Base-by-base conservation (phyloP, 176 grass and related monocot species). In the Thinopyrum elongatum region DNA sequence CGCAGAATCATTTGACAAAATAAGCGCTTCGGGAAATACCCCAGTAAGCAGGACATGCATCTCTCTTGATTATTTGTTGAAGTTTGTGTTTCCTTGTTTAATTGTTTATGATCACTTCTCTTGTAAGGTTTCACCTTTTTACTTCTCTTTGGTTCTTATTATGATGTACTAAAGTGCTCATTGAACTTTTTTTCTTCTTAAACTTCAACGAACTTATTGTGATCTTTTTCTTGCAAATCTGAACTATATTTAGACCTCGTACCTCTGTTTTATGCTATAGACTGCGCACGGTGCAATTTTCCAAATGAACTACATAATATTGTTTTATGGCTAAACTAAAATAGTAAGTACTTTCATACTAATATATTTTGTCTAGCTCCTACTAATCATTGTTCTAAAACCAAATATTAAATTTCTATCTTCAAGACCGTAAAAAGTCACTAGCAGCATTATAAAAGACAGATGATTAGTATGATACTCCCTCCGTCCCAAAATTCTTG, bases 31-130 rank as follows among this genome's bases (percentile, higher is more conserved):
- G 19, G 79, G 86, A 92, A 94, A 83, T 77, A 91, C 90, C 35
- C 90, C 92, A 84, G 93, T 98, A 87, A 89, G 95, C 84, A 94
- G 64, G 27, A 81, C 25, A 66, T 84, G 22, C 70, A 67, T 57
- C 83, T 88, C 72, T 46, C 33, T 86, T 31, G 55, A 87, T 81
- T 65, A 64, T 44, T 49, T 67, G 63, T 82, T 57, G n/a, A 53
- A 88, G 35, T 87, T 28, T 41, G 33, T 42, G 51, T 83, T 79
- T 79, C 49, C 29, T 33, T 91, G 36, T 78, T 86, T 84, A 23
- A 33, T 80, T 90, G 8, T 61, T 36, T 82, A 7, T 84, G 35
- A 83, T 10, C 74, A 31, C 35, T 60, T 35, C 17, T 84, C 74
- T 83, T 74, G 17, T 60, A 86, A 60, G 25, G 4, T 67, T 79